These are phyloP conservation scores for Ogataea sp. DNA, from an alignment of 805 yeast species.

Conservation along the genomic window DNA sequence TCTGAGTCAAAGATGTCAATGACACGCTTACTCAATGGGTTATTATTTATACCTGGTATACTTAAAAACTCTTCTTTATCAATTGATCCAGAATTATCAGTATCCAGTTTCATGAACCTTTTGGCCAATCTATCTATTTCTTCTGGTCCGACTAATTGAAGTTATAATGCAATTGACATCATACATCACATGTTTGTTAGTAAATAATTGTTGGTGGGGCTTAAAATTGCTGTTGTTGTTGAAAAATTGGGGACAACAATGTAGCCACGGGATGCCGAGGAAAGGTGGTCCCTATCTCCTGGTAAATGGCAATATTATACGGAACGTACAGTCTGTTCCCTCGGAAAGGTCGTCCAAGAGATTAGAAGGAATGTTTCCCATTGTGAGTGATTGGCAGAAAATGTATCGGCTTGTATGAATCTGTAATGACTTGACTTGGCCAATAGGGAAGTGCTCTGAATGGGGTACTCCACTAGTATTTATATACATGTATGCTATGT, in stretches of 20 bases:
- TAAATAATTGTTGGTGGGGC: too few species aligned
- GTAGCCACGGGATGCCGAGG: not conserved
- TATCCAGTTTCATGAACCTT: constrained; percentile 90
- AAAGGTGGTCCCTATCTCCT: too few species aligned
- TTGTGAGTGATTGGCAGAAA: constrained; percentile 4
- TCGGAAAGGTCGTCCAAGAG: constrained; percentile 63
- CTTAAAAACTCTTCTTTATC: constrained; percentile 85
- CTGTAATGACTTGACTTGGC: too few species aligned
- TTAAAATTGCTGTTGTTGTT: too few species aligned
- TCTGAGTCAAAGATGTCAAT: constrained; percentile 94
- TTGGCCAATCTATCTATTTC: constrained; percentile 88
- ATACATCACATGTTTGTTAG: too few species aligned
- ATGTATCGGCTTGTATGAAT: not conserved
- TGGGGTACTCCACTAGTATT: too few species aligned
- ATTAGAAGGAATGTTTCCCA: constrained; percentile 30
- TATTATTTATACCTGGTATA: constrained; percentile 86
- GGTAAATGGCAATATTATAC: too few species aligned
- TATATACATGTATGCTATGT: too few species aligned
- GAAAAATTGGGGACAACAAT: too few species aligned
- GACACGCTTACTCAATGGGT: constrained; percentile 83
- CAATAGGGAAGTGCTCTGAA: too few species aligned
- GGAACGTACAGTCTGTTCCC: constrained; percentile 70
- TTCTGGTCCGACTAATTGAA: constrained; percentile 60
- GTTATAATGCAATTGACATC: too few species aligned
- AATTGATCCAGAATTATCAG: constrained; percentile 86